Base-by-base conservation (phyloP, 148 eudicot species). In the Agrostemma githago region DNA sequence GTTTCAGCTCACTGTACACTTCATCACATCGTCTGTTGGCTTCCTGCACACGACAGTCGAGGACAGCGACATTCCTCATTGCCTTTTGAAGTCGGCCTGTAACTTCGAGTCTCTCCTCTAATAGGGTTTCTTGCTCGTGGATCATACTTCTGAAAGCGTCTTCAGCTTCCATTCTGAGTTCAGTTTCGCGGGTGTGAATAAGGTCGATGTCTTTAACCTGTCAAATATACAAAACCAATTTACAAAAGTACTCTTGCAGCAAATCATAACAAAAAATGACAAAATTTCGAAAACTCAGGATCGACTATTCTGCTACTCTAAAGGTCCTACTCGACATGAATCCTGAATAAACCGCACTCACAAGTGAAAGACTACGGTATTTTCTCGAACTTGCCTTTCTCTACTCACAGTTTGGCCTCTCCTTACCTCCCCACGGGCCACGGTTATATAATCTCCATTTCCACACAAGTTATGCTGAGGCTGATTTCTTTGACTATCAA, bases 31-130 rank as follows among this genome's bases (percentile, higher is more conserved):
- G 84, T 59, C 85, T 82, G 72, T 83, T 84, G 65, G 96, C 83
- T 79, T 87, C 96, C 65, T 79, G 88, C 40, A 82, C 83, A 48
- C 89, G 92, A 62, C 85, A 82, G 43, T 87, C 90, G 63, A 92
- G 82, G 57, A 88, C 79, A 44, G 92, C 88, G 63, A 90, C 86
- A 79, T 81, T 90, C 75, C 85, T 82, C 92, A 85, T 87, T 75
- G 89, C 75, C 82, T 79, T 88, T 16, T 90, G 85, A 68, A 90
- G 83, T 66, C 88, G 82, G 66, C 84, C 78, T 54, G 78, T 79
- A 65, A 82, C 68, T 68, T 73, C 79, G 63, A 84, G 79, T 62
- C 78, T 88, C 74, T 88, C 85, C 69, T 86, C 85, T 67, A 83
- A 54, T 56, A 87, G 84, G 60, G 74, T 86, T 78, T 90, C 88